phyloP scores from a whole-genome alignment of 441 rosid species.

The Erodium trifolium region DNA sequence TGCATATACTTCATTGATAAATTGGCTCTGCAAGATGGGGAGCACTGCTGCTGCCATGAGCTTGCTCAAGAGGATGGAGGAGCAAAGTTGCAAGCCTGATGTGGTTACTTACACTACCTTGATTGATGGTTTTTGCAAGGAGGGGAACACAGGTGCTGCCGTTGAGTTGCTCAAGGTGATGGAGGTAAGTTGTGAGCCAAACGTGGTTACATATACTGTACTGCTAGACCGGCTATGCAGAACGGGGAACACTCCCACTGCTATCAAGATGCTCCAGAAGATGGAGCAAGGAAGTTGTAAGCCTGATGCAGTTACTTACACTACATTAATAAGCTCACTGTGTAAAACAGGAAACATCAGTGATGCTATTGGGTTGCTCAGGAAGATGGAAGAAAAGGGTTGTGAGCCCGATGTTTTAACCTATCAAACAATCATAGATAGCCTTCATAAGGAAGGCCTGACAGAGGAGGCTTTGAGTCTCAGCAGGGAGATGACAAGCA shows the following conservation, averaged over 20 bases:
- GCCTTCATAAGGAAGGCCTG: background rate
- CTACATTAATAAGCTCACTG: background rate
- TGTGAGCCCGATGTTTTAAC: background rate
- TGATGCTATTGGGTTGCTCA: no score
- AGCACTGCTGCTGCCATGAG: background rate
- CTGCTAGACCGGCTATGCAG: background rate
- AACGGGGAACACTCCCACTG: background rate
- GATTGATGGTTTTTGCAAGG: background rate
- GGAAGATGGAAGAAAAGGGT: background rate
- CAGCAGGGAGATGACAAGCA: background rate
- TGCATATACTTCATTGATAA: background rate
- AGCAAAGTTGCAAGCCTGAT: background rate
- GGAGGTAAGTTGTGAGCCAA: background rate
- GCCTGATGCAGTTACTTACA: background rate
- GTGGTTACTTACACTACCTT: background rate
- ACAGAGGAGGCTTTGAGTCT: background rate
- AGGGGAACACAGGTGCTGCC: background rate
- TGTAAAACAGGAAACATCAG: no score
- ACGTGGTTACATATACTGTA: background rate
- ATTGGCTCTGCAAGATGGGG: background rate
- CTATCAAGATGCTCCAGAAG: background rate
- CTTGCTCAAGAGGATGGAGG: background rate
- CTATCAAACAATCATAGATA: slow-evolving; percentile 3
- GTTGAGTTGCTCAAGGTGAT: background rate
- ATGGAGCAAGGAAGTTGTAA: slow-evolving; percentile 3